Percentiles rank a stretch among this genome's conserved stretches.
Evolutionary conservation across 768 basidiomycete genomes (phyloP).

Genomic region (Termitomyces sp.): DNA sequence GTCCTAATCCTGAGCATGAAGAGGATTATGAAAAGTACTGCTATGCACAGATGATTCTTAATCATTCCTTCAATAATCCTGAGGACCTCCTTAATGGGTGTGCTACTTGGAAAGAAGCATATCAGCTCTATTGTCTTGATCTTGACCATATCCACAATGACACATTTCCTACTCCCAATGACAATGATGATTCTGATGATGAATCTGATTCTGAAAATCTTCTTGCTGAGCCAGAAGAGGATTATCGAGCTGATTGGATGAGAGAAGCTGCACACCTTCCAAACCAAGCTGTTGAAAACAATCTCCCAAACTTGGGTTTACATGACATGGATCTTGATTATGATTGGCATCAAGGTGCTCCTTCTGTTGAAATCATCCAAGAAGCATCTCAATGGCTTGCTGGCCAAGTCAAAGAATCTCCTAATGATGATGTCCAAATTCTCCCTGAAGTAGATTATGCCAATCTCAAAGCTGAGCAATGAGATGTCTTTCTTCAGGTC

Average conservation of each 20-base stretch:
- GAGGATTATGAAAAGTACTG: conserved; percentile 10
- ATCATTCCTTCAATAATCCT: neutral
- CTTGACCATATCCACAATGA: neutral
- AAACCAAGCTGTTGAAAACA: no score
- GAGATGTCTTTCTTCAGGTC: conserved; percentile 11
- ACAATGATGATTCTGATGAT: no score
- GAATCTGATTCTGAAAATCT: no score
- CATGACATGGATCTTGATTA: conserved; percentile 22
- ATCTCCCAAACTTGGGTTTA: conserved; percentile 1
- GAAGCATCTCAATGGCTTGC: conserved; percentile 18
- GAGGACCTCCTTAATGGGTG: conserved; percentile 2
- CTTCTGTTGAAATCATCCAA: conserved; percentile 3
- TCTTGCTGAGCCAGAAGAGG: no score
- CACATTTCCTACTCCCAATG: no score
- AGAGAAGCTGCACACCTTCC: no score
- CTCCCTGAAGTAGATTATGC: conserved; percentile 18
- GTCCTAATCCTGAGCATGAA: neutral
- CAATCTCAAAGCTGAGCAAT: conserved; percentile 10
- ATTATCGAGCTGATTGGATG: no score
- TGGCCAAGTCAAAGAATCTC: conserved; percentile 20
- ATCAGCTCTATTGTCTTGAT: neutral
- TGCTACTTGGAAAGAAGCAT: neutral
- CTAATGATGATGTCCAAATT: conserved; percentile 22
- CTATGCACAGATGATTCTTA: conserved; percentile 5
- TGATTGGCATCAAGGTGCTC: conserved; percentile 22